Evolutionary conservation across 2,329 filamentous ascomycete genomes (phyloP).

Genomic region (Pochonia chlamydosporia): DNA sequence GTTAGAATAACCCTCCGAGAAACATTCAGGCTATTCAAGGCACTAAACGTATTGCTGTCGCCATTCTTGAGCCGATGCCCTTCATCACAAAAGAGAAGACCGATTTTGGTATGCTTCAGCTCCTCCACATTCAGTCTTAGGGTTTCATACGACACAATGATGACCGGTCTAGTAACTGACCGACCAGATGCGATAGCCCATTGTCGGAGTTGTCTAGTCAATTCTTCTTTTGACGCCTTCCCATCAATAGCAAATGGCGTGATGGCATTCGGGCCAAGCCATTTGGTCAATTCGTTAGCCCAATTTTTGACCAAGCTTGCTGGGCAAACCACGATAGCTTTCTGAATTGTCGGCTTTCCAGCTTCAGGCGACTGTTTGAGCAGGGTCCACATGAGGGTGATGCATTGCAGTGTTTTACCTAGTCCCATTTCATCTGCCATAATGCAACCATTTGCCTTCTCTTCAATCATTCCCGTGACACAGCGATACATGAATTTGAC

Average conservation of each 20-base stretch:
- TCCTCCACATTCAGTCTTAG: conserved; percentile 86
- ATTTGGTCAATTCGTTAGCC: conserved; percentile 95
- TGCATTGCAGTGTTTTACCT: conserved; percentile 96
- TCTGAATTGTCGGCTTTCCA: conserved; percentile 90
- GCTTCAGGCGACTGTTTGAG: conserved; percentile 93
- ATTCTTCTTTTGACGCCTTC: conserved; percentile 89
- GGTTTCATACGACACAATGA: conserved; percentile 98
- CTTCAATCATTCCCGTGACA: conserved; percentile 91
- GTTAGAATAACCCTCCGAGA: conserved; percentile 89
- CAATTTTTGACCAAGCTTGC: conserved; percentile 96
- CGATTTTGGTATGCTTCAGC: conserved; percentile 83
- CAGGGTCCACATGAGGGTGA: conserved; percentile 92
- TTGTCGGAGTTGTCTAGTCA: conserved; percentile 83
- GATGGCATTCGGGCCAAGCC: conserved; percentile 88
- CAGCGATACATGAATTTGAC: conserved; percentile 96
- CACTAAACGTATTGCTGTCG: conserved; percentile 90
- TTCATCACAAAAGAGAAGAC: conserved; percentile 90
- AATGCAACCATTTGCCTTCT: conserved; percentile 92
- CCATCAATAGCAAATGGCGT: conserved; percentile 94
- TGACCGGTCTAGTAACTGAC: conserved; percentile 80
- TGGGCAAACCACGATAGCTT: conserved; percentile 93
- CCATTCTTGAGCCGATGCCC: conserved; percentile 95
- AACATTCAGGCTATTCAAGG: conserved; percentile 85
- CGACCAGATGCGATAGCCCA: conserved; percentile 94
- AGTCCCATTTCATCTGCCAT: conserved; percentile 99